Base-by-base conservation (phyloP, 2,329 filamentous ascomycete genomes). In the Dryadomyces quercivorus region DNA sequence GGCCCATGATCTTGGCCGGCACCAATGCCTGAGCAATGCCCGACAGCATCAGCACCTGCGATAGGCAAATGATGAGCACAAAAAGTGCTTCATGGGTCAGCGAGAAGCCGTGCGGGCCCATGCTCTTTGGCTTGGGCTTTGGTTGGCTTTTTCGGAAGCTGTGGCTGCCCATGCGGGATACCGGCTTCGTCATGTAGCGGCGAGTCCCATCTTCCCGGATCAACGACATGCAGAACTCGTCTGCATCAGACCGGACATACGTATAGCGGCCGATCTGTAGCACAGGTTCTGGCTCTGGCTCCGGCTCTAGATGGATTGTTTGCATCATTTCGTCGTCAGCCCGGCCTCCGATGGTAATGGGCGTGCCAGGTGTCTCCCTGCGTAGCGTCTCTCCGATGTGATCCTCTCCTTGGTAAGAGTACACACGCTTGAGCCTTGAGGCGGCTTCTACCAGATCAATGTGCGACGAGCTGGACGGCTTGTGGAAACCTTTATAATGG, bases 21-120 rank as follows among this genome's bases (percentile, higher is more conserved):
- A 75, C 68, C 34, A 82, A 64, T 3, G 69, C 69, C 57, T 74
- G 69, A 3, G 69, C 72, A 4, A 80, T 68, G n/a, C 70, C 72
- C 0, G 70, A 69, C 58, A 76, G 72, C 36, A 73, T 75, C 57
- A 74, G 68, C n/a, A 72, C 62, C 59, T 74, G 71, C 12, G 71
- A 64, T 40, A 68, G 59, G 56, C 69, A 71, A 40, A 74, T 64
- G 51, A 71, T 56, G 6, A 65, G 60, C 20, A 73, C 65, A 52
- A 74, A 73, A 20, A 65, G 38, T n/a, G 62, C 55, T 58, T 71
- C 69, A 43, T 59, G 62, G 0, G 53, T 21, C 6, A 64, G 58
- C 12, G 63, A 60, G 22, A 66, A 61, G 50, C 59, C 60, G 47
- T 57, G 48, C 0, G 64, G 61, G 2, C 55, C 54, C 5, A 22